Evolutionary conservation across 108 stramenopile genomes (phyloP), one percentile per base, ranked within the genome.

Genomic region (Discostella pseudostelligera): DNA sequence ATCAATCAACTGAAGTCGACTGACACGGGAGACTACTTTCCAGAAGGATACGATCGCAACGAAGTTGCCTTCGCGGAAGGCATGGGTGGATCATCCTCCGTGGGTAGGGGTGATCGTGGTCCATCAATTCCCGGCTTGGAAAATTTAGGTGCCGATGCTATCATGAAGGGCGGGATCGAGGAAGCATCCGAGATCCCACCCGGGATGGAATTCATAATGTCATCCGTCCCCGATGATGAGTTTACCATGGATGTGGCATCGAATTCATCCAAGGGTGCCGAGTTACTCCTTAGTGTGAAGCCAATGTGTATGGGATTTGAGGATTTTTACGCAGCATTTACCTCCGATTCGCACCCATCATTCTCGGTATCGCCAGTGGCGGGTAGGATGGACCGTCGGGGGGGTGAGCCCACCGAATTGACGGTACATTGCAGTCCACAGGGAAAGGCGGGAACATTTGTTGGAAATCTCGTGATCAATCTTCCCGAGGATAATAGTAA

Each of bases 281-380:
- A 79, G 26, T 17, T 87, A 36, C 17, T 53, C 12, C 63, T 92
- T 13, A 68, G 57, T 16, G 83, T 89, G 39, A 64, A 70, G 40
- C 87, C 92, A 10, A 72, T 86, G 22, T 93, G 92, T 60, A 93
- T 93, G 92, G 84, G 83, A 14, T 93, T 88, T 67, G 92, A 93
- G 70, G 92, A 93, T 74, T 93, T 72, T 48, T 93, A 70, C 62
- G 88, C 88, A 13, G 80, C 81, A 19, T 93, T 89, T 62, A 56
- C 84, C 1, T 0, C 70, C 4, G 87, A 75, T 32, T 88, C 87
- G 28, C 88, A 93, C 57, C 92, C 88, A 28, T 88, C 84, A 13
- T 74, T 93, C 35, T 80, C 85, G 9, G 85, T 93, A 3, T 56
- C 71, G 12, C 92, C 92, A 0, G 51, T 71, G 9, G 74, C 78